These are phyloP conservation scores for Gastrolobium villosum DNA, from an alignment of 306 rosid genomes.

Conservation along the genomic window DNA sequence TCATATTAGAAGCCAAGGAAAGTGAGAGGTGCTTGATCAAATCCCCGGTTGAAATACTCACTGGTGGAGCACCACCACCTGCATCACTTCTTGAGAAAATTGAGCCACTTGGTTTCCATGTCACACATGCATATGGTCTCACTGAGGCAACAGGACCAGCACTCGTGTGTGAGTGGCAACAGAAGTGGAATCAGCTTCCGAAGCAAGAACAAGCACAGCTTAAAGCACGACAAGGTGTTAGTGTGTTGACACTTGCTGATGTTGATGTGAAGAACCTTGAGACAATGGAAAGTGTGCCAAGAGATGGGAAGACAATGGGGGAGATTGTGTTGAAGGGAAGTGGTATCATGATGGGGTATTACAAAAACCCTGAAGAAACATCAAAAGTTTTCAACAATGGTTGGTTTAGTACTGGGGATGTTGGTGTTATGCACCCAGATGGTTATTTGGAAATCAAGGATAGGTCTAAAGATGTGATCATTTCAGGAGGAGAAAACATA, in stretches of 20 bases:
- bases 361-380: constrained; percentile 64
- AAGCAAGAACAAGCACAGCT: constrained; percentile 57
- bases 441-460: constrained; percentile 94
- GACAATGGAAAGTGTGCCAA: constrained; percentile 70
- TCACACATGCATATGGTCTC: constrained; percentile 91
- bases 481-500: constrained; percentile 93
- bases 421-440: constrained; percentile 82
- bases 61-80: constrained; percentile 95
- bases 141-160: constrained; percentile 97
- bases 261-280: constrained; percentile 81
- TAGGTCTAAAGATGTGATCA: constrained; percentile 88
- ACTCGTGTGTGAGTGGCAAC: constrained; percentile 90
- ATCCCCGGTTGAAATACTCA: constrained; percentile 67
- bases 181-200: constrained; percentile 66
- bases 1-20: constrained; percentile 64
- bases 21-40: constrained; percentile 42
- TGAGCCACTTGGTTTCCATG: constrained; percentile 77
- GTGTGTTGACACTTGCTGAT: constrained; percentile 69
- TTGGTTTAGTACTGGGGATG: constrained; percentile 90
- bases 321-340: constrained; percentile 88
- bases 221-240: constrained; percentile 86
- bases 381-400: constrained; percentile 67
- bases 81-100: constrained; percentile 65
- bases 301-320: constrained; percentile 81
- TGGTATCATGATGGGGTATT: constrained; percentile 89